These are phyloP conservation scores for Neurospora crassa DNA, from an alignment of 2,329 filamentous ascomycete genomes.

Conservation along the genomic window DNA sequence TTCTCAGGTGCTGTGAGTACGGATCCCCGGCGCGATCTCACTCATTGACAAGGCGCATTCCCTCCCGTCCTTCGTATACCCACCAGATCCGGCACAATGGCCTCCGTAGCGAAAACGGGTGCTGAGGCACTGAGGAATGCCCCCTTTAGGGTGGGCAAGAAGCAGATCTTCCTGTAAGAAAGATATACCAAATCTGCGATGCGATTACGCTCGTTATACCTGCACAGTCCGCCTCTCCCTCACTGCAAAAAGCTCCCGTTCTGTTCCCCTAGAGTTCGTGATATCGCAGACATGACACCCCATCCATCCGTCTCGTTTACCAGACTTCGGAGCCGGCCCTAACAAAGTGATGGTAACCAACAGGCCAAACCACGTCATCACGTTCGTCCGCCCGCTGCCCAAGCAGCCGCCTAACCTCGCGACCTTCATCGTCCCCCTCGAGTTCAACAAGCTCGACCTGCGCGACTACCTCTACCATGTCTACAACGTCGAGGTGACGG, in stretches of 20 bases:
- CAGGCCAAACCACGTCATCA: constrained; percentile 74
- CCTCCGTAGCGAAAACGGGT: neutral
- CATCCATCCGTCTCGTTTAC: neutral
- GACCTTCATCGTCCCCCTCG: constrained; percentile 81
- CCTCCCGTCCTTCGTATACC: neutral
- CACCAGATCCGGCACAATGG: constrained; percentile 9
- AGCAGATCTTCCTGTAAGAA: constrained; percentile 47
- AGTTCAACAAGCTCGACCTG: constrained; percentile 92
- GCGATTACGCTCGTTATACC: neutral
- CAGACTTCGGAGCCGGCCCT: neutral
- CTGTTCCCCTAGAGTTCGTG: neutral
- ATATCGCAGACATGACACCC: neutral
- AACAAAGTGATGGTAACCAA: neutral
- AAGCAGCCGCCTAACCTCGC: constrained; percentile 71
- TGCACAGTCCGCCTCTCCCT: neutral
- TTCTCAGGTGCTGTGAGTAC: neutral
- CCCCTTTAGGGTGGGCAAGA: constrained; percentile 38
- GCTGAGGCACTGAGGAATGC: neutral
- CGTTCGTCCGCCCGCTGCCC: constrained; percentile 62
- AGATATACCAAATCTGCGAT: neutral
- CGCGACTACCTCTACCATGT: constrained; percentile 87
- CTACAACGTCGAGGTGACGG: constrained; percentile 65
- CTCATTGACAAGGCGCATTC: neutral
- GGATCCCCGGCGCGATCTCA: neutral
- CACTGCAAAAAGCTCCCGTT: neutral